phyloP scores from a whole-genome alignment of 768 basidiomycete species.

The Amylocystis lapponica region DNA sequence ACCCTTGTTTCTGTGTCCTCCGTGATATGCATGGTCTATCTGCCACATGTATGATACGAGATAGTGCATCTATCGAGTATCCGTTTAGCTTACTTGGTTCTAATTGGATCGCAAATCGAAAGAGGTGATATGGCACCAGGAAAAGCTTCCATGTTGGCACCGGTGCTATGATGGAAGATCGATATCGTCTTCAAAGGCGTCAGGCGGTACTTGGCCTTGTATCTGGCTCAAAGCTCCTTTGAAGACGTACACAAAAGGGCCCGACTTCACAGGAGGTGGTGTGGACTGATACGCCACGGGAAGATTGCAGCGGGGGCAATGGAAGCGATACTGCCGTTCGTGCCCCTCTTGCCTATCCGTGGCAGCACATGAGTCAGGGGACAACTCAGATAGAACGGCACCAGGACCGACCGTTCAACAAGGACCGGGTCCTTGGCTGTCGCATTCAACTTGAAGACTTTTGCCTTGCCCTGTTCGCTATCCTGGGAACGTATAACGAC shows the following conservation, averaged over 20 bases:
- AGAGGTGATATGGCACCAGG: no score
- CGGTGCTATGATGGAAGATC: no score
- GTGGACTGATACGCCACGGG: slow-evolving; percentile 73
- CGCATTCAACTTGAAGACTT: slow-evolving; percentile 87
- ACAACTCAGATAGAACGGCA: slow-evolving; percentile 10
- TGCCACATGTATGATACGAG: no score
- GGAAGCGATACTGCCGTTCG: slow-evolving; percentile 70
- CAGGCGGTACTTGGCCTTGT: slow-evolving; percentile 81
- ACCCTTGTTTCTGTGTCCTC: no score
- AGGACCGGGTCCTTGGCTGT: slow-evolving; percentile 61
- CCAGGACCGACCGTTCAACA: slow-evolving; percentile 61
- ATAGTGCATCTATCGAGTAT: no score
- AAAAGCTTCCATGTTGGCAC: no score
- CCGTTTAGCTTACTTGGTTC: no score
- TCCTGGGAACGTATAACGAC: slow-evolving; percentile 76
- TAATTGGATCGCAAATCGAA: no score
- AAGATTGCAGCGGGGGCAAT: slow-evolving; percentile 62
- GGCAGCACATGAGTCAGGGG: slow-evolving; percentile 9
- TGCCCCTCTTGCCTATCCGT: slow-evolving; percentile 65
- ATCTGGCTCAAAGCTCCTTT: slow-evolving; percentile 80
- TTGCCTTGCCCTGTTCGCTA: slow-evolving; percentile 46
- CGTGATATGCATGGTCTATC: no score
- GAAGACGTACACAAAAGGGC: slow-evolving; percentile 74
- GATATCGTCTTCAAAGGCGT: slow-evolving; percentile 76
- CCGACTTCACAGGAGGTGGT: slow-evolving; percentile 71